phyloP scores from a whole-genome alignment of 345 rosid species.

The Gynandropsis gynandra region DNA sequence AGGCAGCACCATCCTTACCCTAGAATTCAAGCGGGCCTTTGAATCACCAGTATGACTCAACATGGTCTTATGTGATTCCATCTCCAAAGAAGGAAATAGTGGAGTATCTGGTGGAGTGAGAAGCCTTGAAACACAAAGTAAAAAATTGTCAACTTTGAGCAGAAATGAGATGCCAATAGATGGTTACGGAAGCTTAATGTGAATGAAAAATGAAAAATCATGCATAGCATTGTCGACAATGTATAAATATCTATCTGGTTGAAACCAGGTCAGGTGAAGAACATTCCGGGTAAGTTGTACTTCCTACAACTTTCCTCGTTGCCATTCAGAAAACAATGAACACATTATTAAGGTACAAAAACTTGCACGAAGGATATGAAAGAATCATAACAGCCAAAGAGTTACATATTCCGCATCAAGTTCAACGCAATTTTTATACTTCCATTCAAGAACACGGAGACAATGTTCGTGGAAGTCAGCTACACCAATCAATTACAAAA shows the following conservation, averaged over 20 bases:
- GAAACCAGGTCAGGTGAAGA: too few relatives aligned
- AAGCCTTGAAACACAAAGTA: constrained; percentile 54
- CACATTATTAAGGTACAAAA: too few relatives aligned
- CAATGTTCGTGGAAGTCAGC: not conserved
- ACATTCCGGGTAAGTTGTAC: not conserved
- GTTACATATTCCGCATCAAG: not conserved
- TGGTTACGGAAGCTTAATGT: not conserved
- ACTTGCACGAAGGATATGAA: not conserved
- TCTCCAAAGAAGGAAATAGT: constrained; percentile 91
- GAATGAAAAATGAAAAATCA: too few relatives aligned
- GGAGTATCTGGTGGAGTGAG: constrained; percentile 97
- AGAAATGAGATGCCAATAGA: not conserved
- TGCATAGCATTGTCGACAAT: too few relatives aligned
- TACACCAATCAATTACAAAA: constrained; percentile 2
- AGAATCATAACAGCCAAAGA: constrained; percentile 8
- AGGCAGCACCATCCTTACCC: constrained; percentile 47
- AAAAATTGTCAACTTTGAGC: constrained; percentile 3
- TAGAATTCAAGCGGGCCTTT: constrained; percentile 62
- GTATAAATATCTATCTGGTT: too few relatives aligned
- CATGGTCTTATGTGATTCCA: constrained; percentile 70
- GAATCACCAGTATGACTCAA: constrained; percentile 66
- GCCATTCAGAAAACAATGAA: constrained; percentile 3
- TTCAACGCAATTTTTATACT: not conserved
- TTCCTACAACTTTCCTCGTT: constrained; percentile 11
- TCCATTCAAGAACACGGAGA: not conserved